Evolutionary conservation across 306 rosid species (phyloP).

Genomic region (Bauhinia variegata): DNA sequence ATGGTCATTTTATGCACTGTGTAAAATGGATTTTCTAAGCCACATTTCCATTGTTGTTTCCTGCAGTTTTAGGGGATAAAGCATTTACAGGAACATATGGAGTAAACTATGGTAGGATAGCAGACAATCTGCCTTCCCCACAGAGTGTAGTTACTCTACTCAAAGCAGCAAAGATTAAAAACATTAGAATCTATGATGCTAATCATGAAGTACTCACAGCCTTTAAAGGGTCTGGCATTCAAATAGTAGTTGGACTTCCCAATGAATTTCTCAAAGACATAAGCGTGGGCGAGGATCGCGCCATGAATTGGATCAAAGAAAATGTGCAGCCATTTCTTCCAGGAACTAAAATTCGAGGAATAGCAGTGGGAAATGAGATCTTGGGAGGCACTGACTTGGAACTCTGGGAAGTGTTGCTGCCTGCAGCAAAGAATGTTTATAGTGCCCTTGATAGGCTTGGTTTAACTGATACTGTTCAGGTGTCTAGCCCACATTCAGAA

Average conservation of each 20-base stretch:
- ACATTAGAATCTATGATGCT: slow-evolving; percentile 78
- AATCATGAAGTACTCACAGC: slow-evolving; percentile 68
- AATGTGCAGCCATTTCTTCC: slow-evolving; percentile 80
- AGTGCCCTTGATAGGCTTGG: slow-evolving; percentile 56
- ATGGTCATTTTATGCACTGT: background rate
- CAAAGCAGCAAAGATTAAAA: slow-evolving; percentile 81
- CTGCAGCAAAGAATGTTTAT: slow-evolving; percentile 75
- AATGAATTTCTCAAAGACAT: slow-evolving; percentile 64
- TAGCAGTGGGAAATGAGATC: slow-evolving; percentile 83
- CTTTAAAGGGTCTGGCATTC: slow-evolving; percentile 81
- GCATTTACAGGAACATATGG: slow-evolving; percentile 82
- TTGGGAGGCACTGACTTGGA: slow-evolving; percentile 57
- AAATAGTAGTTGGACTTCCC: slow-evolving; percentile 57
- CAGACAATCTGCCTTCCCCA: slow-evolving; percentile 82
- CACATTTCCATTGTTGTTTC: background rate
- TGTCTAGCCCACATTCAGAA: slow-evolving; percentile 90
- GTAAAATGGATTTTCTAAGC: background rate
- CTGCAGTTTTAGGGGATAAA: slow-evolving; percentile 41
- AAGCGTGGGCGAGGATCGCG: slow-evolving; percentile 72
- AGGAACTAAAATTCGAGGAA: slow-evolving; percentile 72
- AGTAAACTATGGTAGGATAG: slow-evolving; percentile 80
- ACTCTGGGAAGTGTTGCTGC: slow-evolving; percentile 72
- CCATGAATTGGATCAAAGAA: slow-evolving; percentile 83
- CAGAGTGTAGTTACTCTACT: slow-evolving; percentile 79
- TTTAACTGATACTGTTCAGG: slow-evolving; percentile 56